Conservation (phyloP, 192 early-diverging fungal genomes). For the Entomortierella chlamydospora region DNA sequence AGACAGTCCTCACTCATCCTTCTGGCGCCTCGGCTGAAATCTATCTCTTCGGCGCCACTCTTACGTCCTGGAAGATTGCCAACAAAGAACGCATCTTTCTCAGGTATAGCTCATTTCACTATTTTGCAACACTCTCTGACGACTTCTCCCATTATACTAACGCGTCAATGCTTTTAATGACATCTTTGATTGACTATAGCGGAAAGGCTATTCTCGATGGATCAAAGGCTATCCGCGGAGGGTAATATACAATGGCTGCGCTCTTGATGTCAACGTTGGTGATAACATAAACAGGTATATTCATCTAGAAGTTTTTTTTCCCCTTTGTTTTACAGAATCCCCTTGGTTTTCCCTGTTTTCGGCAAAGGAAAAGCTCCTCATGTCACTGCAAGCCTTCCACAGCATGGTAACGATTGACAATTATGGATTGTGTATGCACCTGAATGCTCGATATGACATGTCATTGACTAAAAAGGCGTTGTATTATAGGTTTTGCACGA, state of each 20-base stretch:
- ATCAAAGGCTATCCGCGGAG: constrained; percentile 93
- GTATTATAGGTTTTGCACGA: constrained; percentile 30
- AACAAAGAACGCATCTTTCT: constrained; percentile 89
- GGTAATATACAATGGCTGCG: constrained; percentile 37
- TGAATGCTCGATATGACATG: too few relatives aligned
- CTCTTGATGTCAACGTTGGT: neutral
- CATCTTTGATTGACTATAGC: constrained; percentile 63
- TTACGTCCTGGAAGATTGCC: constrained; percentile 87
- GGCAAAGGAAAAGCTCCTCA: constrained; percentile 61
- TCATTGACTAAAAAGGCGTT: too few relatives aligned
- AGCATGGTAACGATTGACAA: constrained; percentile 65
- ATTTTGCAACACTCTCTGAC: neutral
- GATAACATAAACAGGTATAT: neutral
- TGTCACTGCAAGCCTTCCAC: constrained; percentile 66
- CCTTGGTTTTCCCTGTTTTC: constrained; percentile 87
- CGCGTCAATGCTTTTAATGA: neutral
- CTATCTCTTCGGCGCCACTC: constrained; percentile 81
- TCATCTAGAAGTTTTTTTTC: neutral
- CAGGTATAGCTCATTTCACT: constrained; percentile 57
- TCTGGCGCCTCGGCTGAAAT: constrained; percentile 39
- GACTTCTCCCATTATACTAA: neutral
- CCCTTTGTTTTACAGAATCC: constrained; percentile 52
- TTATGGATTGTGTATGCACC: too few relatives aligned
- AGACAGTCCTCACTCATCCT: constrained; percentile 32
- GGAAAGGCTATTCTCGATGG: constrained; percentile 84